These are phyloP conservation scores for Fusarium sp. DNA, from an alignment of 2,329 filamentous ascomycete species.

Conservation along the genomic window DNA sequence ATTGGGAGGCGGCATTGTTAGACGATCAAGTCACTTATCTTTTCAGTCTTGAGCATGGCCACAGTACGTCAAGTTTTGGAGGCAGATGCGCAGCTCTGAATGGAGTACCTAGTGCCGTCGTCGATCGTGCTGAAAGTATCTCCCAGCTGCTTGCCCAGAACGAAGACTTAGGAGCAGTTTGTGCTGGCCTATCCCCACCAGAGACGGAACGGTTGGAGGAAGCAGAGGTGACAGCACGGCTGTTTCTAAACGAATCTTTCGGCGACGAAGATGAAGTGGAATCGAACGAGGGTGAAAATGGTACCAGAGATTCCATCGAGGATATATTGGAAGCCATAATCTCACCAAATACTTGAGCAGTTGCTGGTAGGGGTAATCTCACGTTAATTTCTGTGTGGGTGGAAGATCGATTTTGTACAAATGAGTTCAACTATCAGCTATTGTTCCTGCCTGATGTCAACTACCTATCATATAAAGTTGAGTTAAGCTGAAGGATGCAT, in stretches of 20 bases:
- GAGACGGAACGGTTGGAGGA: conserved; percentile 75
- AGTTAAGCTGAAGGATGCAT: not conserved
- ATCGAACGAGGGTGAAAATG: not conserved
- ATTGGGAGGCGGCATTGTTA: conserved; percentile 60
- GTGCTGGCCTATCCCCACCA: conserved; percentile 70
- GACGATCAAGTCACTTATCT: conserved; percentile 78
- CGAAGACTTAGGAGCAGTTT: conserved; percentile 80
- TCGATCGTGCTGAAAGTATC: conserved; percentile 81
- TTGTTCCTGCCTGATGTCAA: not conserved
- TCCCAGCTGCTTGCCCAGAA: conserved; percentile 74
- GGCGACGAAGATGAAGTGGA: not conserved
- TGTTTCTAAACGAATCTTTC: conserved; percentile 59
- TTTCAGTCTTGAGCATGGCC: conserved; percentile 75
- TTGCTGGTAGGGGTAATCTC: not conserved
- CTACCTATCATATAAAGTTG: not conserved
- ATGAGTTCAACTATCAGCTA: not conserved
- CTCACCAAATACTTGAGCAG: conserved; percentile 1
- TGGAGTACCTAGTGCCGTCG: conserved; percentile 77
- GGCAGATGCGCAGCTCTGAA: conserved; percentile 88
- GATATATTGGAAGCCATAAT: conserved; percentile 33
- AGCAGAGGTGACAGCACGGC: conserved; percentile 71
- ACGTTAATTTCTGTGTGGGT: not conserved
- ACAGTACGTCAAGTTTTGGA: conserved; percentile 85
- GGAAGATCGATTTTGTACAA: not conserved
- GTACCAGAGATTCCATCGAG: conserved; percentile 11